Conservation (phyloP, 257 asterid species). For the Solanum pimpinellifolium region DNA sequence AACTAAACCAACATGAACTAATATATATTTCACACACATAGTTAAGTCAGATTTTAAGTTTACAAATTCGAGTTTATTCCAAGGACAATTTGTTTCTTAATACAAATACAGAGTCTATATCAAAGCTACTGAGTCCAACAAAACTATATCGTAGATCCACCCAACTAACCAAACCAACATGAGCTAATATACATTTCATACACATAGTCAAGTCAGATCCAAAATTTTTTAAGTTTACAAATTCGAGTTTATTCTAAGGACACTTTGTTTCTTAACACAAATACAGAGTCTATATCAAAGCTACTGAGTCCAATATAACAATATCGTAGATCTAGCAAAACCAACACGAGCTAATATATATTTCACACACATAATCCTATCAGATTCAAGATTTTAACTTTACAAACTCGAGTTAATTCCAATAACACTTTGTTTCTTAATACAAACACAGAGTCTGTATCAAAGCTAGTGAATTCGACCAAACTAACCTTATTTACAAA, state of each 20-base stretch:
- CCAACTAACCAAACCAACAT: background rate
- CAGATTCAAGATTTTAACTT: rapidly evolving
- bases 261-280: background rate
- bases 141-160: background rate
- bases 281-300: too few relatives aligned
- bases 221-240: background rate
- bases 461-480: background rate
- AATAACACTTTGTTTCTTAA: background rate
- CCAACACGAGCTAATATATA: too few relatives aligned
- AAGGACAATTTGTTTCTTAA: background rate
- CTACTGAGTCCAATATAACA: too few relatives aligned
- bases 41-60: background rate
- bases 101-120: background rate
- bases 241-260: background rate
- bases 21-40: background rate
- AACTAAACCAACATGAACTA: background rate
- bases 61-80: too few relatives aligned
- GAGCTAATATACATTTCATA: background rate
- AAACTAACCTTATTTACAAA: background rate
- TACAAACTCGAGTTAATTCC: background rate
- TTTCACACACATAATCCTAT: too few relatives aligned
- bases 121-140: background rate
- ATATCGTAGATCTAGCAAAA: too few relatives aligned
- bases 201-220: rapidly evolving
- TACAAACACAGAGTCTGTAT: background rate